phyloP scores from a whole-genome alignment of 805 yeast species.

The Kodamaea sagamina region DNA sequence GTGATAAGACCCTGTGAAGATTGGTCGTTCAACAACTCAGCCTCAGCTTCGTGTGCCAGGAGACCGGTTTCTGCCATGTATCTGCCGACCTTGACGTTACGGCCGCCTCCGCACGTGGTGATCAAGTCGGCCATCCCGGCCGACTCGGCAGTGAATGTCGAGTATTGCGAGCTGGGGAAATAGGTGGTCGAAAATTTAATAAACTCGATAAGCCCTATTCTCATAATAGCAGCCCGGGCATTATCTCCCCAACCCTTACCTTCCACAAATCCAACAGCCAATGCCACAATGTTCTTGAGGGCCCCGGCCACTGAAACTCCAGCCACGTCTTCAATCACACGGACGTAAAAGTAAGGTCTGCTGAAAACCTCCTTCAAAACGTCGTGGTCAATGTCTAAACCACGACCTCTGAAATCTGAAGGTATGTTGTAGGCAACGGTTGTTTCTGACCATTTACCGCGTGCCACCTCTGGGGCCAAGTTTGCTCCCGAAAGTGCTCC shows the following conservation, averaged over 20 bases:
- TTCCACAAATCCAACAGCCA: constrained; percentile 49
- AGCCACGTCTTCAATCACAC: constrained; percentile 46
- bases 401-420: constrained; percentile 40
- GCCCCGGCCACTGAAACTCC: constrained; percentile 53
- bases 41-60: constrained; percentile 45
- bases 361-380: constrained; percentile 47
- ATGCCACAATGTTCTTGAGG: constrained; percentile 47
- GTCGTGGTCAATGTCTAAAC: constrained; percentile 41
- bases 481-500: constrained; percentile 51
- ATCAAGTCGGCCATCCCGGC: constrained; percentile 53
- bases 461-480: constrained; percentile 49
- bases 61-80: constrained; percentile 47
- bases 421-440: constrained; percentile 46
- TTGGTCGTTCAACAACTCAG: constrained; percentile 46
- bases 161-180: constrained; percentile 38
- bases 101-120: constrained; percentile 50
- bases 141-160: constrained; percentile 46
- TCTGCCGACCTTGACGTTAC: constrained; percentile 49
- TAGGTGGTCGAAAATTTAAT: constrained; percentile 40
- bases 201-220: constrained; percentile 45
- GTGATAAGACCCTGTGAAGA: constrained; percentile 50
- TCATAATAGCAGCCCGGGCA: constrained; percentile 50
- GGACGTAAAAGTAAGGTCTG: constrained; percentile 49
- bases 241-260: constrained; percentile 53
- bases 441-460: constrained; percentile 50